These are phyloP conservation scores for Jackrogersella minutella DNA, from an alignment of 495 filamentous ascomycete genomes.

Conservation along the genomic window DNA sequence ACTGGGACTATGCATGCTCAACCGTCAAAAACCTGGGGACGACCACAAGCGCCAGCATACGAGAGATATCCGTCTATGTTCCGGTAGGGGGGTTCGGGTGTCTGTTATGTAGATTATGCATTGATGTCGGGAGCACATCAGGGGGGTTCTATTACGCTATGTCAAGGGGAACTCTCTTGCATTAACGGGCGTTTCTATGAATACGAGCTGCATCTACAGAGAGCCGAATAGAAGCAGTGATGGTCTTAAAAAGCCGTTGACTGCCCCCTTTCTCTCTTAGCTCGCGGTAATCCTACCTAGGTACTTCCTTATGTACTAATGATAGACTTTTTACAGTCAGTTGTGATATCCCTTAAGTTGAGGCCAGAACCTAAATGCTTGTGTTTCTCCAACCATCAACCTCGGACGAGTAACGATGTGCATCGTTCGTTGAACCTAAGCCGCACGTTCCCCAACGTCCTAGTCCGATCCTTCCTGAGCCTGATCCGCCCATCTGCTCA, in stretches of 20 bases:
- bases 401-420: constrained; percentile 16
- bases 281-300: neutral
- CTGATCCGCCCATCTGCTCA: constrained; percentile 2
- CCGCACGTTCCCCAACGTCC: constrained; percentile 25
- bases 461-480: constrained; percentile 27
- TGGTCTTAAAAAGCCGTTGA: constrained; percentile 8
- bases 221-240: constrained; percentile 13
- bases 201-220: constrained; percentile 36
- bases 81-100: constrained; percentile 4
- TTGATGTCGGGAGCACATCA: constrained; percentile 12
- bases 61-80: constrained; percentile 54
- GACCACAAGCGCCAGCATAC: constrained; percentile 36
- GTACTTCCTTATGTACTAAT: neutral
- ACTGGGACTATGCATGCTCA: constrained; percentile 29
- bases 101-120: constrained; percentile 19
- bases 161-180: constrained; percentile 8
- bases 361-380: constrained; percentile 27
- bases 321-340: constrained; percentile 3
- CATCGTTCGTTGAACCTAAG: constrained; percentile 25
- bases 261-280: neutral
- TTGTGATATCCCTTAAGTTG: constrained; percentile 12
- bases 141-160: neutral
- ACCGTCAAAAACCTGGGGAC: constrained; percentile 27
- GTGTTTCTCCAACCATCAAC: constrained; percentile 5
- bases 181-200: constrained; percentile 30